Percentiles rank a stretch among this genome's conserved stretches.
phyloP scores from a whole-genome alignment of 2,329 filamentous ascomycete species.

The Catunica adiposa region DNA sequence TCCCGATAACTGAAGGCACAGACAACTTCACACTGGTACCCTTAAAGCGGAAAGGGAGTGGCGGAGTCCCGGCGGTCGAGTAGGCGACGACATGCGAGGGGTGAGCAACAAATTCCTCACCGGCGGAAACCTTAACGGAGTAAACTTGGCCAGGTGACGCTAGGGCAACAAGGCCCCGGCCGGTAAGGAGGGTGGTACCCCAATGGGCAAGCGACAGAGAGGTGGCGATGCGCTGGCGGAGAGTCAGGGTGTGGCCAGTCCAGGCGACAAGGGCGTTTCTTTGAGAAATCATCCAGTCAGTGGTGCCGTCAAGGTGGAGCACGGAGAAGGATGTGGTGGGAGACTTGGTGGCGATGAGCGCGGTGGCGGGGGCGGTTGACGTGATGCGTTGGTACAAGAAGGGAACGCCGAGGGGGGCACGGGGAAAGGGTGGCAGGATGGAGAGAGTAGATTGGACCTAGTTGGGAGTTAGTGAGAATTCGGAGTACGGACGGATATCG shows the following conservation, averaged over 20 bases:
- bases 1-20: conserved; percentile 49
- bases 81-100: conserved; percentile 89
- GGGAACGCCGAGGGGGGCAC: conserved; percentile 68
- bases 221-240: conserved; percentile 59
- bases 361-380: conserved; percentile 73
- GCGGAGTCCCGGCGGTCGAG: conserved; percentile 54
- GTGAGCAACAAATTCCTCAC: conserved; percentile 82
- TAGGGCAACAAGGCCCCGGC: conserved; percentile 70
- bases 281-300: conserved; percentile 89
- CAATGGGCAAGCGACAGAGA: conserved; percentile 68
- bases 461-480: background rate
- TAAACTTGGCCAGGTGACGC: conserved; percentile 81
- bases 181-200: conserved; percentile 80
- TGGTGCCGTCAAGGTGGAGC: conserved; percentile 77
- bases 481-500: background rate
- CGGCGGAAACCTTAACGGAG: conserved; percentile 60
- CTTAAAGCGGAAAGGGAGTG: conserved; percentile 75
- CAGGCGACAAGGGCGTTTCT: conserved; percentile 81
- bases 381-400: conserved; percentile 90
- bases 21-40: conserved; percentile 58
- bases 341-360: conserved; percentile 75
- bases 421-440: conserved; percentile 65
- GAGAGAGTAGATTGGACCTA: conserved; percentile 81
- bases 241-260: conserved; percentile 73
- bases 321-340: conserved; percentile 74